Evolutionary conservation across 169 alveolate genomes (phyloP), one percentile per base, ranked within the genome.

Genomic region (Plasmodium gonderi): DNA sequence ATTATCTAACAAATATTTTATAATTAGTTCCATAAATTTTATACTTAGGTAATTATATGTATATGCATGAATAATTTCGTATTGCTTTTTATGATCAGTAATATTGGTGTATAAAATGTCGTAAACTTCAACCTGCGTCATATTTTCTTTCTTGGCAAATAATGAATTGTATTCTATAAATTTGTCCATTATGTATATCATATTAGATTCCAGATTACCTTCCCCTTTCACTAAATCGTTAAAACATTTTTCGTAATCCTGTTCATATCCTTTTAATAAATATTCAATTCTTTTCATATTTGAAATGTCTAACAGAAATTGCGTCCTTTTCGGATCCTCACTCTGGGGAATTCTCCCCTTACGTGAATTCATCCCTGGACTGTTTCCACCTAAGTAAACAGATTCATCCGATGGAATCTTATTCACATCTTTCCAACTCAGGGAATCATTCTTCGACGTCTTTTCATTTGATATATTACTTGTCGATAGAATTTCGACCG

Each of bases 61-160:
- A 87, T 87, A 87, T 47, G 93, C 93, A 64, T 87, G 93, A 4
- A 79, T 67, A 87, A 87, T 42, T 64, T 87, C 93, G 26, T 76
- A 87, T 40, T 75, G 83, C 31, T 87, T 87, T 87, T 87, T 87
- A 40, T 87, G 65, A 45, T 87, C 93, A 9, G 42, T 87, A 12
- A 87, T 31, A 3, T 7, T 76, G 0, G 29, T 87, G 47, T 87
- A 79, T 33, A 87, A 64, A 51, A 87, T 87, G 14, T 75, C 87
- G 68, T 87, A 87, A n/a, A 67, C 44, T 40, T 87, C 93, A 17
- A 87, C 79, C 49, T 87, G 90, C 17, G 90, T 75, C 17, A 87
- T 87, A 44, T 23, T 75, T 87, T 87, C 93, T 23, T 60, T 76
- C 68, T 76, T 54, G 3, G 93, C 67, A 60, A 87, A 87, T 54